Evolutionary conservation across 1,139 yeast genomes (phyloP), one percentile per base, ranked within the genome.

Genomic region (Sugiyamaella xylanicola): DNA sequence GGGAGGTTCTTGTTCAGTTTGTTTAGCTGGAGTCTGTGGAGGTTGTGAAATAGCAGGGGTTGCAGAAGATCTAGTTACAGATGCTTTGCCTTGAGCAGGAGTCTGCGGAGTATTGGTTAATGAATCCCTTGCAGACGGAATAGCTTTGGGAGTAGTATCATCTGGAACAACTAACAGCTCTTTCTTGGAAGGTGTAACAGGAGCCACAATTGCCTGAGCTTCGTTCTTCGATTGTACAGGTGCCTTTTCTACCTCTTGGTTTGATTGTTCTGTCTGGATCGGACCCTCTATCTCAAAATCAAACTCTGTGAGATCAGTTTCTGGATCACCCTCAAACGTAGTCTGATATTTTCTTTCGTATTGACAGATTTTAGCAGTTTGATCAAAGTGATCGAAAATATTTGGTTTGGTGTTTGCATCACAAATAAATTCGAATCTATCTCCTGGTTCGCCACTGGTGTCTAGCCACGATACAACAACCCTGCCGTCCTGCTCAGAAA

Each of bases 381-480:
- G 68, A 73, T 87, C 81, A 68, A 93, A 93, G 47, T 77, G 76
- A 29, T 85, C 86, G 51, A 89, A 78, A 22, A 84, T 85, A 39
- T 74, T 75, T 2, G 74, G 65, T 29, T 85, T 77, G 7, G 86
- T 81, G n/a, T 79, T 78, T 48, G 80, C 80, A 59, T 85, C 90
- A 55, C 91, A 81, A 19, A 87, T 78, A 72, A 90, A 92, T 70
- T 90, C 96, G 71, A 87, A 91, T 59, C 78, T 74, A 67, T 92
- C 98, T 15, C 92, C 97, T n/a, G 78, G 76, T 63, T 90, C 97
- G 29, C 96, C 97, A 51, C 86, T 86, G 52, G 85, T 68, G 63
- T 93, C 97, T 22, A 75, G 76, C 99, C 99, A 93, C 0, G 85
- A 77, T 45, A 93, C 79, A 1, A 86, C 83, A 44, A 77, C 69